Conservation (phyloP, 345 rosid genomes). For the Anacardium occidentale region DNA sequence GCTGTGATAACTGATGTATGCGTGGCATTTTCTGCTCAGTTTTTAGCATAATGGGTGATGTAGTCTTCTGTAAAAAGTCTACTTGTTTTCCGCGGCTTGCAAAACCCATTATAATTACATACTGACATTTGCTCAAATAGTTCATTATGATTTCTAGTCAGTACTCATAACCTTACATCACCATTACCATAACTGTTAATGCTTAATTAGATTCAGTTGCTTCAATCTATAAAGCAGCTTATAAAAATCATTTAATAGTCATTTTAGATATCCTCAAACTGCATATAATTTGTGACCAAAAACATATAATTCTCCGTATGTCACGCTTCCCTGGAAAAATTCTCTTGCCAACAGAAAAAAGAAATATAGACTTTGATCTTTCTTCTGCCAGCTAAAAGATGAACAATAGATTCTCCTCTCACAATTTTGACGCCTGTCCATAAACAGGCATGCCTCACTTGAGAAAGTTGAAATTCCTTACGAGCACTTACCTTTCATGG, state of each 20-base stretch:
- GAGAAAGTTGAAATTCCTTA: constrained; percentile 12
- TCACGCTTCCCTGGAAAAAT: background rate
- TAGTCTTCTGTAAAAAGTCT: constrained; percentile 37
- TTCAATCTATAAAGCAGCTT: background rate
- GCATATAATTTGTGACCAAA: background rate
- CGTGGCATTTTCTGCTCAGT: constrained; percentile 21
- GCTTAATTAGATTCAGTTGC: background rate
- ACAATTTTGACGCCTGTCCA: constrained; percentile 17
- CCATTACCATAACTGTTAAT: background rate
- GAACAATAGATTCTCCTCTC: constrained; percentile 25
- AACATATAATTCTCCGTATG: background rate
- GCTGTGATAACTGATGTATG: constrained; percentile 31
- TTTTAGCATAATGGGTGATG: constrained; percentile 22
- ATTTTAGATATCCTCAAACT: background rate
- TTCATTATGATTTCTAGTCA: constrained; percentile 21
- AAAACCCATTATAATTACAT: constrained; percentile 25
- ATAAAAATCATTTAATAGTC: background rate
- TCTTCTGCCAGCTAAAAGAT: constrained; percentile 29
- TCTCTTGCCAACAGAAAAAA: background rate
- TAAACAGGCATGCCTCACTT: background rate
- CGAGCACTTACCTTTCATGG: constrained; percentile 5
- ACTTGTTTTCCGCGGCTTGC: constrained; percentile 23
- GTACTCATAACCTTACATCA: background rate
- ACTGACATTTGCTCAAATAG: constrained; percentile 12
- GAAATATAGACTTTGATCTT: background rate